Evolutionary conservation across 108 stramenopile genomes (phyloP).

Genomic region (Skeletonema costatum): DNA sequence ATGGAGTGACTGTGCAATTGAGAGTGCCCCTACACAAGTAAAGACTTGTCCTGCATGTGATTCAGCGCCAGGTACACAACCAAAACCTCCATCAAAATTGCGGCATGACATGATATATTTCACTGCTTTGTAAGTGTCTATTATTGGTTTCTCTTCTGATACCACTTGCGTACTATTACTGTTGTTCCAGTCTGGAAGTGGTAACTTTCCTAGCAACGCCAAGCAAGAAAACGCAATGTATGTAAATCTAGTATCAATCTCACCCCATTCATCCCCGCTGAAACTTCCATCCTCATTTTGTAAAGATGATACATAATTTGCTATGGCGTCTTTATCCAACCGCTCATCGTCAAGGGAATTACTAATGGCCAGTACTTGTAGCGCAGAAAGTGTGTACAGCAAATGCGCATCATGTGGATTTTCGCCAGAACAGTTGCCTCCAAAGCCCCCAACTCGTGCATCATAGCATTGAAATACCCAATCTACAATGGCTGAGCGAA

Average conservation of each 20-base stretch:
- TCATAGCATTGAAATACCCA: conserved; percentile 94
- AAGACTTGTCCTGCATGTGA: conserved; percentile 98
- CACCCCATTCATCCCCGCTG: conserved; percentile 95
- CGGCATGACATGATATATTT: conserved; percentile 83
- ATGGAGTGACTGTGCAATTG: conserved; percentile 88
- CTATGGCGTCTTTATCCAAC: conserved; percentile 58
- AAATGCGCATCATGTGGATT: conserved; percentile 94
- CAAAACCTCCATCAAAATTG: conserved; percentile 99
- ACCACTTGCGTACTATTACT: background rate
- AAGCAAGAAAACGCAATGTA: conserved; percentile 94
- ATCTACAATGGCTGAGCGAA: conserved; percentile 73
- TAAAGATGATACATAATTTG: conserved; percentile 76
- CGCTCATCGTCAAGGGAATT: conserved; percentile 59
- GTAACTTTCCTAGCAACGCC: conserved; percentile 71
- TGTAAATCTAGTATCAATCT: conserved; percentile 98
- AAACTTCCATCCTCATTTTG: conserved; percentile 98
- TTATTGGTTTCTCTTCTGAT: conserved; percentile 19
- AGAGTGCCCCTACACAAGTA: conserved; percentile 94
- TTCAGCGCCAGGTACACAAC: conserved; percentile 93
- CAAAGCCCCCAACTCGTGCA: conserved; percentile 84
- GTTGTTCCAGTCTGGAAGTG: conserved; percentile 20
- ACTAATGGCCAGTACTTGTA: conserved; percentile 96
- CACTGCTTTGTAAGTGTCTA: conserved; percentile 74
- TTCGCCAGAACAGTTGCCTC: conserved; percentile 74
- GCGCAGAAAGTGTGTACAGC: conserved; percentile 95